Conservation (phyloP, 768 basidiomycete species). For the Collybiopsis luxurians region DNA sequence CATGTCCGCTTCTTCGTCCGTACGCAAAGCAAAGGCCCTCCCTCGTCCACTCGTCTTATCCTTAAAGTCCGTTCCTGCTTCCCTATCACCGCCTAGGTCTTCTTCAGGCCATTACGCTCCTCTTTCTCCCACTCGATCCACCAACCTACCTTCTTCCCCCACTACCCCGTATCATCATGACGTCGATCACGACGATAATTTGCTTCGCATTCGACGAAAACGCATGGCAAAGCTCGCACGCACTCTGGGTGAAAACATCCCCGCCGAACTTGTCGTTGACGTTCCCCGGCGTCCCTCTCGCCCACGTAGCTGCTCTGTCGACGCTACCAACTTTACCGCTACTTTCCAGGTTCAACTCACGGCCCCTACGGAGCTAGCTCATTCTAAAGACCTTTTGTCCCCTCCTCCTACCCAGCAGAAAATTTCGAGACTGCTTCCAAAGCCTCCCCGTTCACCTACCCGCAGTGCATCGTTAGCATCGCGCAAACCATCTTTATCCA, state of each 20-base stretch:
- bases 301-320: background rate
- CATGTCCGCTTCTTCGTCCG: too few species aligned
- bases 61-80: slow-evolving; percentile 4
- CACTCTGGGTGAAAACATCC: slow-evolving; percentile 58
- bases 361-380: background rate
- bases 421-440: too few species aligned
- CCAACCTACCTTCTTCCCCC: background rate
- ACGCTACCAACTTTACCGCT: background rate
- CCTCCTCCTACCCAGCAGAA: background rate
- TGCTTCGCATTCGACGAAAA: slow-evolving; percentile 27
- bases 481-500: too few species aligned
- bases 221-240: slow-evolving; percentile 58
- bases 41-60: slow-evolving; percentile 10
- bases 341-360: background rate
- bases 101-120: background rate
- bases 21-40: slow-evolving; percentile 3
- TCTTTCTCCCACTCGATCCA: slow-evolving; percentile 2
- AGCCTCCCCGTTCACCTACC: too few species aligned
- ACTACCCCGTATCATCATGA: slow-evolving; percentile 2
- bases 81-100: background rate
- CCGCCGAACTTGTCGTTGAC: slow-evolving; percentile 48
- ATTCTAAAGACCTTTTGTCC: background rate
- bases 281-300: slow-evolving; percentile 9
- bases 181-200: slow-evolving; percentile 11
- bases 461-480: too few species aligned